Conservation (phyloP, 1,139 yeast genomes). For the Yamadazyma buinensis region DNA sequence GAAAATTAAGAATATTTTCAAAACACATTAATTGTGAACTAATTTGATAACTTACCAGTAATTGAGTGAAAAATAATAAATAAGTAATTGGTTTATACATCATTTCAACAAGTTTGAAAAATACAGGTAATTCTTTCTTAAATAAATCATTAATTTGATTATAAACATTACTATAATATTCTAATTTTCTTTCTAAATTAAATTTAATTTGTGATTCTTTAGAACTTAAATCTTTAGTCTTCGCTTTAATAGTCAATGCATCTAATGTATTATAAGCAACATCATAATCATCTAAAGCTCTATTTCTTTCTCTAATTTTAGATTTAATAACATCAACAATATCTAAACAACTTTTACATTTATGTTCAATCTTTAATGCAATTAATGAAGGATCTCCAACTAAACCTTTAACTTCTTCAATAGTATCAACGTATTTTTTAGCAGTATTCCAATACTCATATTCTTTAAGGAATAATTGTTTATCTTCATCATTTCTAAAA, state of each 20-base stretch:
- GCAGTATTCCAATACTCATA: conserved; percentile 18
- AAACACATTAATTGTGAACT: not conserved
- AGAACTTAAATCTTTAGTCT: conserved; percentile 19
- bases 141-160: conserved; percentile 26
- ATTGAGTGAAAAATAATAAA: conserved; percentile 13
- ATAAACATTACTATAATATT: conserved; percentile 24
- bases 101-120: conserved; percentile 26
- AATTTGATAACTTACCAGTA: conserved; percentile 28
- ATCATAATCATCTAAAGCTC: conserved; percentile 35
- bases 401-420: conserved; percentile 5
- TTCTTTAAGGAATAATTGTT: conserved; percentile 9
- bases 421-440: conserved; percentile 14
- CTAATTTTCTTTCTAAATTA: conserved; percentile 30
- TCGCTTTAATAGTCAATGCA: conserved; percentile 20
- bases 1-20: conserved; percentile 2
- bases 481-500: conserved; percentile 2
- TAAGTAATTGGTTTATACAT: conserved; percentile 7
- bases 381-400: conserved; percentile 2
- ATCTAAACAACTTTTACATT: conserved; percentile 12
- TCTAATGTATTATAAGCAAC: conserved; percentile 24
- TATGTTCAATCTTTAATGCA: not conserved
- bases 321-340: conserved; percentile 24
- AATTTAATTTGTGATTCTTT: conserved; percentile 29
- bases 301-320: conserved; percentile 25
- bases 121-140: conserved; percentile 37